Percentiles rank a stretch among this genome's conserved stretches.
Evolutionary conservation across 352 stramenopile species (phyloP).

Genomic region (Pythium myriotylum): DNA sequence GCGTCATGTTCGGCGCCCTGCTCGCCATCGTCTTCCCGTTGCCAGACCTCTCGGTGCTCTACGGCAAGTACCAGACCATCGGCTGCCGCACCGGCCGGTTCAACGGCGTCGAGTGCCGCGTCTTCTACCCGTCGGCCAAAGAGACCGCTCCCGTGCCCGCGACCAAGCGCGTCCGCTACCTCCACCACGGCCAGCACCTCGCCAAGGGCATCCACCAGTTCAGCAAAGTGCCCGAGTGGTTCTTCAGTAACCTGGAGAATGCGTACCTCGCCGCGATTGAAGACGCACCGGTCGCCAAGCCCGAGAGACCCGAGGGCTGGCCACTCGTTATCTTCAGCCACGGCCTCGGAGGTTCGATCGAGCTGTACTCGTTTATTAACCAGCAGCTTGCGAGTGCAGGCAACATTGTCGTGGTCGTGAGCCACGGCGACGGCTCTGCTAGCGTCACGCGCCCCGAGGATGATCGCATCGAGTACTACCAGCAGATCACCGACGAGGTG

Average conservation of each 20-base stretch:
- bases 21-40: constrained; percentile 50
- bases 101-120: constrained; percentile 57
- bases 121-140: constrained; percentile 61
- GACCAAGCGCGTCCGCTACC: constrained; percentile 30
- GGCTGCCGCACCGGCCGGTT: constrained; percentile 43
- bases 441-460: constrained; percentile 49
- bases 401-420: constrained; percentile 56
- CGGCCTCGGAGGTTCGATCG: constrained; percentile 54
- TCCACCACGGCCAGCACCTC: constrained; percentile 61
- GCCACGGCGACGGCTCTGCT: constrained; percentile 69
- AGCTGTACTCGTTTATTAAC: constrained; percentile 64
- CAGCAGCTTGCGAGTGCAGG: constrained; percentile 71
- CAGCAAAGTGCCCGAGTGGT: constrained; percentile 45
- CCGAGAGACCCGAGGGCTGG: constrained; percentile 32
- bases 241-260: constrained; percentile 60
- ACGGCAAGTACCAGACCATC: constrained; percentile 46
- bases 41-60: constrained; percentile 49
- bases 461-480: constrained; percentile 58
- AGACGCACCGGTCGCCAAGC: constrained; percentile 31
- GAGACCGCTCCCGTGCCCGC: not conserved
- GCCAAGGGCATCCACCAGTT: constrained; percentile 52
- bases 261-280: constrained; percentile 45
- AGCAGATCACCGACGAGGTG: constrained; percentile 49
- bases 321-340: constrained; percentile 67
- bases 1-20: constrained; percentile 28